Evolutionary conservation across 306 rosid genomes (phyloP), one percentile per base, ranked within the genome.

Genomic region (Prunus davidiana): DNA sequence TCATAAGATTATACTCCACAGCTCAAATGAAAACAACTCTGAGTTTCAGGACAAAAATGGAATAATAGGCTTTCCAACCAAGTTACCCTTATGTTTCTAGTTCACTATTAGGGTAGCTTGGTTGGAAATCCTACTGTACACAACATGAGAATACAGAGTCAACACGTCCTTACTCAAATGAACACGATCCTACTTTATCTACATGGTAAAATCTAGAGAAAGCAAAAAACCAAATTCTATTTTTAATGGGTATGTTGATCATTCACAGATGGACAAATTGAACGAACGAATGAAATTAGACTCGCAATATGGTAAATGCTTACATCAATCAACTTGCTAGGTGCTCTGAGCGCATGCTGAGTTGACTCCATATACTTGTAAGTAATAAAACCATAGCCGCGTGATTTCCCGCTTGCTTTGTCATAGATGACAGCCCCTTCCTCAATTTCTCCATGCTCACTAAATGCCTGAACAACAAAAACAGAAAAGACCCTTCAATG

Each of bases 321-420:
- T 82, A 90, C 97, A 72, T 93, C 97, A 62, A 93, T 90, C 79
- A 90, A 78, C 85, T 90, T 90, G 88, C 91, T 86, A 74, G 96
- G 86, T 43, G 93, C 96, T 82, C 79, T 82, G 71, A 93, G 75
- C 64, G 98, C 98, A 52, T 3, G 45, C 30, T 87, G 93, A 57
- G 96, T 86, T 67, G 97, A 93, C 75, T 91, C 93, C 85, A 91
- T 83, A 67, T 88, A 49, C 66, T 89, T 89, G 84, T 72, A 93
- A 69, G 97, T 89, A 58, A 91, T 89, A 84, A 89, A 93, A 78
- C 98, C 98, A 86, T 88, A 89, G 49, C 92, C 92, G 56, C 97
- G 92, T 0, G 97, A 91, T 76, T 84, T 91, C 45, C 87, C 90
- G 12, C 91, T 91, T 2, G 75, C 57, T 85, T 87, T 88, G 79